These are phyloP conservation scores for Amyloporia xantha DNA, from an alignment of 768 basidiomycete species.

Conservation along the genomic window DNA sequence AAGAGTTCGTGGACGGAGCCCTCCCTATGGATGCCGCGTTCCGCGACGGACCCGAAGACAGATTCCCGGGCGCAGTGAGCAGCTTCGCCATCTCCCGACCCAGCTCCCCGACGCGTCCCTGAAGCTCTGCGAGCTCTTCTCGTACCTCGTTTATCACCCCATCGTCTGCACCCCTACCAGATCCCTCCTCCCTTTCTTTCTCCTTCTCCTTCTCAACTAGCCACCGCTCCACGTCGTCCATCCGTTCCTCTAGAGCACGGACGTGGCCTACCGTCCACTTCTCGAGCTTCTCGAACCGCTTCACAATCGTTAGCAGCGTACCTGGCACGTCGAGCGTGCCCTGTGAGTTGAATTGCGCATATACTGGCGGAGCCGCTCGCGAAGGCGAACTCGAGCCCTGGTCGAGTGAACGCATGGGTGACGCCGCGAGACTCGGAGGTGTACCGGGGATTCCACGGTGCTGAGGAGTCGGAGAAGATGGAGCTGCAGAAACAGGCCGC, in stretches of 20 bases:
- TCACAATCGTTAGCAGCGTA: conserved; percentile 68
- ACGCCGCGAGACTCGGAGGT: conserved; percentile 55
- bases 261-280: conserved; percentile 88
- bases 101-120: conserved; percentile 66
- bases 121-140: conserved; percentile 66
- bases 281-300: conserved; percentile 83
- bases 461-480: conserved; percentile 60
- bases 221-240: conserved; percentile 90
- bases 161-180: conserved; percentile 11
- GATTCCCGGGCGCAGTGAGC: conserved; percentile 45
- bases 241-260: conserved; percentile 82
- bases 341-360: conserved; percentile 66
- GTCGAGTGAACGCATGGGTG: conserved; percentile 50
- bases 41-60: conserved; percentile 45
- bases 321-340: conserved; percentile 71
- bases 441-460: conserved; percentile 41
- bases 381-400: conserved; percentile 41
- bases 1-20: conserved; percentile 42
- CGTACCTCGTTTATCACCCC: conserved; percentile 48
- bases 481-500: conserved; percentile 43
- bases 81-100: conserved; percentile 78
- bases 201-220: conserved; percentile 79
- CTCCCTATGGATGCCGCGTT: conserved; percentile 38
- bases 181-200: conserved; percentile 30
- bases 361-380: conserved; percentile 59